phyloP scores from a whole-genome alignment of 176 grass and related monocot genomes.

The Oropetium thomaeum region DNA sequence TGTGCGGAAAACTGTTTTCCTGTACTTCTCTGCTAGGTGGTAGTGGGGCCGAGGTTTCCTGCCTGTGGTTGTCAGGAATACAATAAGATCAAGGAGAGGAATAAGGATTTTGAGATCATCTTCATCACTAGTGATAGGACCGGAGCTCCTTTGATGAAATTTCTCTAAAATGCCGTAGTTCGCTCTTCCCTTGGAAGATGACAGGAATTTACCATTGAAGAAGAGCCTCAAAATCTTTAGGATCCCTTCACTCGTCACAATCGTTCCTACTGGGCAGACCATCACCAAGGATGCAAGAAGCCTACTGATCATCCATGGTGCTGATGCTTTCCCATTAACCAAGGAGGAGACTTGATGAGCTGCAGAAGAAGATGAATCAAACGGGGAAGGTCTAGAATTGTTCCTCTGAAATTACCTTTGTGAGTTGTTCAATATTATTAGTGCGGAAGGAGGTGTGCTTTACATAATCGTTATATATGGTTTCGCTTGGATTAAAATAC shows the following conservation, averaged over 20 bases:
- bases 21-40: slow-evolving; percentile 91
- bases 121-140: slow-evolving; percentile 76
- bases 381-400: slow-evolving; percentile 52
- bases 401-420: too few relatives aligned
- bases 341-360: slow-evolving; percentile 50
- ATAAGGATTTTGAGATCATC: slow-evolving; percentile 67
- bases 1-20: slow-evolving; percentile 74
- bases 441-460: too few relatives aligned
- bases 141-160: slow-evolving; percentile 57
- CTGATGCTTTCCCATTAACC: slow-evolving; percentile 73
- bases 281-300: slow-evolving; percentile 48
- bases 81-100: slow-evolving; percentile 72
- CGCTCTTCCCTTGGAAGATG: slow-evolving; percentile 71
- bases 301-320: slow-evolving; percentile 48
- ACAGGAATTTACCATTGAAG: slow-evolving; percentile 43
- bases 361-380: slow-evolving; percentile 53
- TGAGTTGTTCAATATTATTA: too few relatives aligned
- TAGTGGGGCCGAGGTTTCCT: slow-evolving; percentile 63
- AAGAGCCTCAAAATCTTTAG: slow-evolving; percentile 49
- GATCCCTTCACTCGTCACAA: slow-evolving; percentile 70
- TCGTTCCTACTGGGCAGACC: slow-evolving; percentile 61
- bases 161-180: slow-evolving; percentile 85
- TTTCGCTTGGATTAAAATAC: too few relatives aligned
- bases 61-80: slow-evolving; percentile 65
- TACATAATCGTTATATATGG: too few relatives aligned